Base-by-base conservation (phyloP, 495 filamentous ascomycete genomes). In the Echria macrotheca region DNA sequence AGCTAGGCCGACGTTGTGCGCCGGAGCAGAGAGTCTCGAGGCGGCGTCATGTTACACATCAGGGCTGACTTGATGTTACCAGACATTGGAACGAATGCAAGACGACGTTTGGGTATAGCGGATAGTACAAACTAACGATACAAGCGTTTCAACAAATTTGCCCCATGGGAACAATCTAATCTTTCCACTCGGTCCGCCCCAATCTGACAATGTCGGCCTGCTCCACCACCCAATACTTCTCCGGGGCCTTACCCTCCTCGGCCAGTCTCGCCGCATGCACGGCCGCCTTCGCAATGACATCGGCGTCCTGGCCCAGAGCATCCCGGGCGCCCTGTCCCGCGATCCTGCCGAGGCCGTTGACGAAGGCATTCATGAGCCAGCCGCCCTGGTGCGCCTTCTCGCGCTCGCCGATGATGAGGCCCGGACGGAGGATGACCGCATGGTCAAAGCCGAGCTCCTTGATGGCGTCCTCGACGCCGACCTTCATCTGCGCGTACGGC, bases 381-480 rank as follows among this genome's bases (percentile, higher is more conserved):
- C 80, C 71, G 2, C 59, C 53, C 6, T 69, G 55, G 40, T 86
- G 72, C 32, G 68, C 68, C 45, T 80, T 76, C 50, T 84, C 75
- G 31, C 89, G 72, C 8, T 74, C 59, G 9, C 87, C 89, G n/a
- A 86, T 53, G 54, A 95, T 83, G 50, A 89, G 39, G 0, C 86
- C 89, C 8, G 89, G 89, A 14, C 80, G 72, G 38, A 95, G 38
- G 28, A 95, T 82, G 24, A 91, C 78, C 8, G 79, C 82, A 42
- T 82, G 76, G 32, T 86, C 82, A 57, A 95, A 95, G 0, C 72
- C 84, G 17, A 90, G 63, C 18, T 58, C 73, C 61, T 81, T 78
- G 24, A 91, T 72, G n/a, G 81, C 74, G 24, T 90, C 83, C 58
- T 95, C 89, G 26, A 91, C 76, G 57, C 89, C 84, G 10, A 73